Conservation (phyloP, 2,329 filamentous ascomycete genomes). For the Microdochium paspali region DNA sequence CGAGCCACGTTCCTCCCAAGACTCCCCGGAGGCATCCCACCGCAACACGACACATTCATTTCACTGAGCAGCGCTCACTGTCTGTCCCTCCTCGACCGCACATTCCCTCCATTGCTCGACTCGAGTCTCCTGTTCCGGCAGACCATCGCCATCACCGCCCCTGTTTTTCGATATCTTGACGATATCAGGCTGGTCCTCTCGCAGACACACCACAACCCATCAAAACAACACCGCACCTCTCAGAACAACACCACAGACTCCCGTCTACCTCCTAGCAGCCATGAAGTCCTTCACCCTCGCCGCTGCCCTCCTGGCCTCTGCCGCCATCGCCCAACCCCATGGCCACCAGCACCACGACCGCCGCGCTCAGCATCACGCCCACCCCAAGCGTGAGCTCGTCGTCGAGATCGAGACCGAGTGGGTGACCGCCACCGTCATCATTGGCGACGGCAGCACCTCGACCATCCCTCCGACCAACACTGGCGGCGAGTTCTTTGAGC, state of each 20-base stretch:
- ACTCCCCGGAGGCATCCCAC: not conserved
- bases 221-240: slow-evolving; percentile 6
- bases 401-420: slow-evolving; percentile 36
- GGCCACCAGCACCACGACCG: slow-evolving; percentile 27
- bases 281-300: slow-evolving; percentile 36
- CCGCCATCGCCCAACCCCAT: slow-evolving; percentile 40
- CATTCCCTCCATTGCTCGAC: no score
- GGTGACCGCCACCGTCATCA: slow-evolving; percentile 41
- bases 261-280: slow-evolving; percentile 7
- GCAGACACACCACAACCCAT: slow-evolving; percentile 1
- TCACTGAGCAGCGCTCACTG: not conserved
- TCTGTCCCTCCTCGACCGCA: not conserved
- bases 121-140: no score
- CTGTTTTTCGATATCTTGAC: not conserved
- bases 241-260: not conserved
- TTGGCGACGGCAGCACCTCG: slow-evolving; percentile 39
- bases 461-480: slow-evolving; percentile 22
- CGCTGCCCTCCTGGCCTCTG: slow-evolving; percentile 31
- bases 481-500: slow-evolving; percentile 21
- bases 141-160: not conserved
- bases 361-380: slow-evolving; percentile 14
- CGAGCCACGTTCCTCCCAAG: no score
- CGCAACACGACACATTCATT: not conserved
- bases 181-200: not conserved
- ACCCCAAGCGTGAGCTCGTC: slow-evolving; percentile 32